Percentiles rank a stretch among this genome's conserved stretches.
Evolutionary conservation across 164 flowering plant species (phyloP).

Genomic region (Aristolochia californica): DNA sequence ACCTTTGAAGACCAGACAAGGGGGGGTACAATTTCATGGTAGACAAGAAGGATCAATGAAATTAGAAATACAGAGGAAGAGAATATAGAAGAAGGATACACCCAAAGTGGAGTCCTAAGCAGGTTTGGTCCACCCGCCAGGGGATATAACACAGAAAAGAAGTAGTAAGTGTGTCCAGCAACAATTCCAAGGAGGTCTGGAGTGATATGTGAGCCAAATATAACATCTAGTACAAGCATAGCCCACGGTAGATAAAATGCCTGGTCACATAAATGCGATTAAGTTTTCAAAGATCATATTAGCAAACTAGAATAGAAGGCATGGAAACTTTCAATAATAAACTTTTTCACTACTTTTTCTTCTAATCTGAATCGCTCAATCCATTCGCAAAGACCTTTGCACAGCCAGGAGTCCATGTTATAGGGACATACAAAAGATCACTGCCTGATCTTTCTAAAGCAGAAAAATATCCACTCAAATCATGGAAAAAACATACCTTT

Average conservation of each 20-base stretch:
- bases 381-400: too few relatives aligned
- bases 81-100: constrained; percentile 68
- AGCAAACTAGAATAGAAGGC: not conserved
- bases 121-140: constrained; percentile 71
- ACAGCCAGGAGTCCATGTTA: too few relatives aligned
- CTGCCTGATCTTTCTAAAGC: too few relatives aligned
- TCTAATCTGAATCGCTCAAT: too few relatives aligned
- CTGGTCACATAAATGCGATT: constrained; percentile 22
- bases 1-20: not conserved
- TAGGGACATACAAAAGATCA: too few relatives aligned
- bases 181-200: constrained; percentile 86
- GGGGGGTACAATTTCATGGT: too few relatives aligned
- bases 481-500: constrained; percentile 27
- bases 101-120: constrained; percentile 73
- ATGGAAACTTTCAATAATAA: too few relatives aligned
- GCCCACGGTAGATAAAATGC: constrained; percentile 98
- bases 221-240: constrained; percentile 87
- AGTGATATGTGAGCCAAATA: constrained; percentile 67
- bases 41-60: not conserved
- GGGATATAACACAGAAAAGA: constrained; percentile 86
- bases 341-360: too few relatives aligned
- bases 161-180: constrained; percentile 93
- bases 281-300: not conserved
- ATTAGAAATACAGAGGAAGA: not conserved
- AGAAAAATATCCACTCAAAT: too few relatives aligned